These are phyloP conservation scores for Nicotiana rustica DNA, from an alignment of 305 asterid species.

Conservation along the genomic window DNA sequence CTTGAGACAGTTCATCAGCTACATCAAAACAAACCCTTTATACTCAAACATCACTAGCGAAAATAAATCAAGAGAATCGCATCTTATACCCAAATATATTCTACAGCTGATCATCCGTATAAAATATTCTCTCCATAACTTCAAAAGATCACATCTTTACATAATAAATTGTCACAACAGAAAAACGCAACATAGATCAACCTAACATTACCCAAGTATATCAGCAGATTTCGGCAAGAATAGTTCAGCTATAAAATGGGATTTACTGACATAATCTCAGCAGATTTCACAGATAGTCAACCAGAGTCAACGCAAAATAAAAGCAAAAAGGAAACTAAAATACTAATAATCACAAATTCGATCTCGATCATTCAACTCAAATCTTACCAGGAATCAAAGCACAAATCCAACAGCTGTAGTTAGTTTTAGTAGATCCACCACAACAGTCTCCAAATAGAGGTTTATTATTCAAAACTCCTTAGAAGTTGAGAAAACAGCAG, in stretches of 20 bases:
- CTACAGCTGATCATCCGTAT: background rate
- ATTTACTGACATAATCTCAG: background rate
- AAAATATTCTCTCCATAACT: background rate
- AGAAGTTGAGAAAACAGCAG: constrained; percentile 7
- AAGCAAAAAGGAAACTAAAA: background rate
- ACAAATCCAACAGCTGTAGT: constrained; percentile 5
- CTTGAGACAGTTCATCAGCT: background rate
- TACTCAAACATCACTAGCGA: background rate
- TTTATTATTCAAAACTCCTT: constrained; percentile 9
- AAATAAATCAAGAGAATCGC: constrained; percentile 10
- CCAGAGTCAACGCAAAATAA: background rate
- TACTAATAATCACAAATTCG: background rate
- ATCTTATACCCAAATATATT: background rate
- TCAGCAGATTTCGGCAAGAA: background rate
- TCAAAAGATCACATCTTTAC: constrained; percentile 31
- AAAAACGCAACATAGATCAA: background rate
- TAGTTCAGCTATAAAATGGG: background rate
- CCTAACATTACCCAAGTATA: background rate
- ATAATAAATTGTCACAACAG: background rate
- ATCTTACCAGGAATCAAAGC: constrained; percentile 28
- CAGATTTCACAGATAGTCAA: background rate
- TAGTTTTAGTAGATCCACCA: constrained; percentile 11
- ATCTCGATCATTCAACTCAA: constrained; percentile 1
- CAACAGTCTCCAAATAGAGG: background rate
- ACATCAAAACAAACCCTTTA: background rate